Base-by-base conservation (phyloP, 257 asterid species). In the Cinchona pubescens region DNA sequence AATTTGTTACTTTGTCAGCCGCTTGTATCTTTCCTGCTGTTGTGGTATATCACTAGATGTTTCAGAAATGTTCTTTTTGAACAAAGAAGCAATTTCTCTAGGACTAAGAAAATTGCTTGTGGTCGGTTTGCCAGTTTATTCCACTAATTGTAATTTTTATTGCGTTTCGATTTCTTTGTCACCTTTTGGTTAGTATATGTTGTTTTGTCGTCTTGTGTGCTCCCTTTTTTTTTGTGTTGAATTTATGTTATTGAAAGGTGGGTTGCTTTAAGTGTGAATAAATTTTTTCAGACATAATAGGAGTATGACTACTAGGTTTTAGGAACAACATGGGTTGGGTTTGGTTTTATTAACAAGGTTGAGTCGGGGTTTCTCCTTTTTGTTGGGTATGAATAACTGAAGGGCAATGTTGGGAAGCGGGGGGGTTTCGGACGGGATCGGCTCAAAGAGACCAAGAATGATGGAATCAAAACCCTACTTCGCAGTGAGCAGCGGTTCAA, bases 361-460 rank as follows among this genome's bases (percentile, higher is more conserved):
- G 90, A 92, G 96, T 80, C 87, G 96, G 88, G 97, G 94, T 51
- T 82, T 90, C 86, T 79, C 85, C 71, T 88, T 86, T 87, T 82
- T 85, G 80, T 77, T 89, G 95, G 96, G 96, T 91, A 85, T 91
- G 92, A 79, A 85, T 88, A 81, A 89, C 82, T 89, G 97, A 94
- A 94, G 99, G 98, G 90, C 97, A 83, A 86, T 89, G 92, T 95
- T 86, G 89, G 99, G 98, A 93, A 95, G 99, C 97, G 97, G 96
- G 96, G 99, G 97, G 98, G 92, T 89, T 85, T 90, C 97, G 81
- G 98, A 92, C 89, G 96, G 97, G 94, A 88, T 95, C 91, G 96
- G 98, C 93, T 92, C 99, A 90, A 95, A 95, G 99, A 90, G 99
- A 90, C 99, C 98, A 90, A 92, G 99, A 95, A 86, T 95, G 97